A percentile compares a stretch with the other conserved stretches of the same genome.
Evolutionary conservation across 208 protist genomes (phyloP).

Genomic region (Phytomonas serpens): DNA sequence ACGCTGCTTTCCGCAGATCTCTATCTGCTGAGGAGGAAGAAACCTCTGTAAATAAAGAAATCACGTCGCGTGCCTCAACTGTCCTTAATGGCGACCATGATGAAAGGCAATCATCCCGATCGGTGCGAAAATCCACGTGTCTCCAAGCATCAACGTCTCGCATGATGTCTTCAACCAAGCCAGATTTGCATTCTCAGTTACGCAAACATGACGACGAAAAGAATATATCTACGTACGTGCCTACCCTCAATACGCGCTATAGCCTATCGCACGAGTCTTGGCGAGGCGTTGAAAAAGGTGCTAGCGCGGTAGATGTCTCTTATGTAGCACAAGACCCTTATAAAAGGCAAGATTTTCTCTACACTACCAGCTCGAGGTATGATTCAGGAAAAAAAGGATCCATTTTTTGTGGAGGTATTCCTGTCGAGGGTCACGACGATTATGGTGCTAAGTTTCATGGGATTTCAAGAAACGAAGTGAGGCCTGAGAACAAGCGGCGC

Average conservation of each 20-base stretch:
- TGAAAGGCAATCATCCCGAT: background rate
- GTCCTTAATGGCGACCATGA: background rate
- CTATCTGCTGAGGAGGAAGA: background rate
- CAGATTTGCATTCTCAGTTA: background rate
- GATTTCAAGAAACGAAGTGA: background rate
- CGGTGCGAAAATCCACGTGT: background rate
- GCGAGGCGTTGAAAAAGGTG: background rate
- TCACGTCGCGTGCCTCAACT: background rate
- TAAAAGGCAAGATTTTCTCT: background rate
- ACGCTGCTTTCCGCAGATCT: background rate
- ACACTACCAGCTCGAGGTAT: background rate
- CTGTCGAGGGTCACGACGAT: background rate
- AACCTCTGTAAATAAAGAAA: background rate
- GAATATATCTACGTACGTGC: background rate
- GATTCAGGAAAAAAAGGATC: background rate
- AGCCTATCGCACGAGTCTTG: background rate
- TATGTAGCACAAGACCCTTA: background rate
- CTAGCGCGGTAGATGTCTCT: background rate
- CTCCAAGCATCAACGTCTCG: background rate
- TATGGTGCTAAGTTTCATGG: background rate
- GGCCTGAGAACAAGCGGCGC: background rate
- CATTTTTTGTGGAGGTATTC: background rate
- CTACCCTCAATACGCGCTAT: background rate
- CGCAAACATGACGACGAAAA: background rate
- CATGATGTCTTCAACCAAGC: background rate